Percentiles rank a stretch among this genome's conserved stretches.
Evolutionary conservation across 2,329 filamentous ascomycete genomes (phyloP).

Genomic region (Xylogone sp.): DNA sequence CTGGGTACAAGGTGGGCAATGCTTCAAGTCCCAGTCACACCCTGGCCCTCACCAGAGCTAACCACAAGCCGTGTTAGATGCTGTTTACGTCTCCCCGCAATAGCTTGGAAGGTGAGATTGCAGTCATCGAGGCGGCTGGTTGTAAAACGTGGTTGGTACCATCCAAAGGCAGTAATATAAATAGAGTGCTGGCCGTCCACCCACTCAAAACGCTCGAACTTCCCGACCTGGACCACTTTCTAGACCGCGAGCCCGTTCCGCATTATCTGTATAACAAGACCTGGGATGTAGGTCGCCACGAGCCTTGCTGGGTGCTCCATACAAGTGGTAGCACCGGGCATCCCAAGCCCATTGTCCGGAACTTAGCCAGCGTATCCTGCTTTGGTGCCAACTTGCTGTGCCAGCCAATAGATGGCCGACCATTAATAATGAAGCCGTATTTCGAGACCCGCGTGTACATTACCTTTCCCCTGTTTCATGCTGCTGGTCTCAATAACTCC

Average conservation of each 20-base stretch:
- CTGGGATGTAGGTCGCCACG: constrained; percentile 29
- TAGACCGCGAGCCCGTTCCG: constrained; percentile 10
- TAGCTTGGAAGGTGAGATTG: constrained; percentile 27
- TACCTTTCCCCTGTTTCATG: constrained; percentile 2
- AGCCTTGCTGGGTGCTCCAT: constrained; percentile 35
- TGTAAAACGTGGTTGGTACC: constrained; percentile 18
- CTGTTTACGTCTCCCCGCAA: constrained; percentile 33
- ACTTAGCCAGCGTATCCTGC: constrained; percentile 29
- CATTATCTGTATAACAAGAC: constrained; percentile 28
- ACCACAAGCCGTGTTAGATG: constrained; percentile 16
- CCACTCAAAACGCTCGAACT: constrained; percentile 12
- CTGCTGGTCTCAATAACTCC: constrained; percentile 27
- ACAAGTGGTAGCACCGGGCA: constrained; percentile 40
- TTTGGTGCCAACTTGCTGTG: constrained; percentile 27
- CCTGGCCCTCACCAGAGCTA: too few relatives aligned
- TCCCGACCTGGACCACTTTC: constrained; percentile 26
- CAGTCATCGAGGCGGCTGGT: constrained; percentile 27
- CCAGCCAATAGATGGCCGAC: constrained; percentile 4
- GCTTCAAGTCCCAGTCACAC: too few relatives aligned
- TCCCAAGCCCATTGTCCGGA: constrained; percentile 36
- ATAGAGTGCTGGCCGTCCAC: constrained; percentile 10
- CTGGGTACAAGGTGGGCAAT: constrained; percentile 27
- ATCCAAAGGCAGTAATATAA: constrained; percentile 7
- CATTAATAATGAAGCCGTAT: neutral
- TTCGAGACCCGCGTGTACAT: neutral